Evolutionary conservation across 371 early-diverging fungal species (phyloP).

Genomic region (Coelomomyces lativittatus): DNA sequence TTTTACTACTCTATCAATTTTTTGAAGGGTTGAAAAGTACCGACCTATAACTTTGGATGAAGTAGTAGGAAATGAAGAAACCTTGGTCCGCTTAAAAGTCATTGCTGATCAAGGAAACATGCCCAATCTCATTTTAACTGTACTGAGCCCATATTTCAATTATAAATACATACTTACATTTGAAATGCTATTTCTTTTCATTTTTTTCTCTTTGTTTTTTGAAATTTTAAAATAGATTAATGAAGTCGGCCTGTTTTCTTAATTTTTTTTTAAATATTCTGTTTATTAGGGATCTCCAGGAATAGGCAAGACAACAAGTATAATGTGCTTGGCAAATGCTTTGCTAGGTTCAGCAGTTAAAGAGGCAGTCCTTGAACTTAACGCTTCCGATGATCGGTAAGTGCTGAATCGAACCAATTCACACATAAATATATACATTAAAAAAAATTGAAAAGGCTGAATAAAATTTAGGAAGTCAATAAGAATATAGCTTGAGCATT

Average conservation of each 20-base stretch:
- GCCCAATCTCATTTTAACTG: constrained; percentile 91
- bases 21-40: constrained; percentile 86
- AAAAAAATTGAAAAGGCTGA: too few relatives aligned
- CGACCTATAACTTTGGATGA: constrained; percentile 70
- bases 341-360: constrained; percentile 64
- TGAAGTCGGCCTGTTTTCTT: background rate
- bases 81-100: constrained; percentile 62
- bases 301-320: constrained; percentile 97
- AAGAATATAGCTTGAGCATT: too few relatives aligned
- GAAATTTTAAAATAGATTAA: background rate
- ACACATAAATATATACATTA: too few relatives aligned
- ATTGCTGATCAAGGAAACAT: constrained; percentile 82
- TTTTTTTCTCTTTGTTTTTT: background rate
- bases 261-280: constrained; percentile 41
- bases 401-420: background rate
- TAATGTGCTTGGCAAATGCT: constrained; percentile 74
- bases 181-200: background rate
- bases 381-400: constrained; percentile 96
- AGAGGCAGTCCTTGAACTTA: constrained; percentile 83
- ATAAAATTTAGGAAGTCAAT: too few relatives aligned
- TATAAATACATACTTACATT: too few relatives aligned
- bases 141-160: too few relatives aligned
- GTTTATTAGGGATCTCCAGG: constrained; percentile 81
- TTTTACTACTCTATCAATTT: too few relatives aligned
- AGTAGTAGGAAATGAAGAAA: constrained; percentile 89